A percentile compares a stretch with the other conserved stretches of the same genome.
phyloP scores from a whole-genome alignment of 305 asterid species.

The Petunia hybrid region DNA sequence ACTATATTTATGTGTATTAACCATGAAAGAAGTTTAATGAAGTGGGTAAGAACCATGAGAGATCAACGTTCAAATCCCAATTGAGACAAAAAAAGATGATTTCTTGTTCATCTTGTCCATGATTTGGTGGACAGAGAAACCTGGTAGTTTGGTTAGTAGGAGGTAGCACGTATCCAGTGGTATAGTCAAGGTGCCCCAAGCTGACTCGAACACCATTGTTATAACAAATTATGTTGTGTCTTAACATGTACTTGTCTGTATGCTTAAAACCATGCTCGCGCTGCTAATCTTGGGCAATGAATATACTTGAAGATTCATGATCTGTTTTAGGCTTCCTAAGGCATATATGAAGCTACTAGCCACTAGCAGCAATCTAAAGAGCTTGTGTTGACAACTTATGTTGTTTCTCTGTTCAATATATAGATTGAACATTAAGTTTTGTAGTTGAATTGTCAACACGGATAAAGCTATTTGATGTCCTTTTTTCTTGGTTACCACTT shows the following conservation, averaged over 20 bases:
- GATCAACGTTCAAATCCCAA: no score
- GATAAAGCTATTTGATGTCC: conserved; percentile 11
- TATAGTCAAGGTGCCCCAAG: no score
- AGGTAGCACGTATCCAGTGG: no score
- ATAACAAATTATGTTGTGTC: background rate
- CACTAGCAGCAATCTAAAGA: background rate
- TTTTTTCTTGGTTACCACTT: background rate
- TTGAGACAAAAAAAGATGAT: no score
- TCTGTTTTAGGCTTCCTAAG: background rate
- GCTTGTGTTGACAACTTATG: background rate
- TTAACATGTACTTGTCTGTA: background rate
- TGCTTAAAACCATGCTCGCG: background rate
- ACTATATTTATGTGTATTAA: background rate
- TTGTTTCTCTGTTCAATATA: background rate
- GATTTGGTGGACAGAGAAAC: no score
- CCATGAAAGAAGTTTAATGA: background rate
- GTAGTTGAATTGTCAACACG: background rate
- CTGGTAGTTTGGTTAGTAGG: no score
- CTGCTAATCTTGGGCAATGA: background rate
- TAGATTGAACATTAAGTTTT: background rate
- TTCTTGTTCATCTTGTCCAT: no score
- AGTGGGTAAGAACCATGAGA: no score
- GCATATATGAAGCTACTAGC: background rate
- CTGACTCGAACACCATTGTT: no score
- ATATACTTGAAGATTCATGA: background rate